A percentile compares a stretch with the other conserved stretches of the same genome.
Conservation (phyloP, 2,329 filamentous ascomycete genomes). For the Cladobotryum protrusum region DNA sequence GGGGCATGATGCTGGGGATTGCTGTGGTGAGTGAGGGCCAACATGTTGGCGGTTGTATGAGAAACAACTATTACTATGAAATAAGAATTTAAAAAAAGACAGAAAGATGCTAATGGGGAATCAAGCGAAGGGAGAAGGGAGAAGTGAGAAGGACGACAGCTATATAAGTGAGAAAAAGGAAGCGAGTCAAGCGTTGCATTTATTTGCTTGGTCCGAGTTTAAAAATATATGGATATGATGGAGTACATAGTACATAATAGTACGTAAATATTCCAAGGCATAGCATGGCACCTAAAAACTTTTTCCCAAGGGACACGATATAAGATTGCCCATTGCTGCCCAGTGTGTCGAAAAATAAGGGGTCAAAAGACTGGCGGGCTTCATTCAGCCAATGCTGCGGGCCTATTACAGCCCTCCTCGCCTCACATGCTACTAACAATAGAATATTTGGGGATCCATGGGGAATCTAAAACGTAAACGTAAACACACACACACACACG, state of each 20-base stretch:
- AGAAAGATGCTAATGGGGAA: not conserved
- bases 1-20: constrained; percentile 27
- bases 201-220: constrained; percentile 2
- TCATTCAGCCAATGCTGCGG: no score
- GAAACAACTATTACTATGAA: not conserved
- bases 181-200: not conserved
- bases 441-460: no score
- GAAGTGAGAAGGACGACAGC: not conserved
- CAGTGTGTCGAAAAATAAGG: constrained; percentile 2
- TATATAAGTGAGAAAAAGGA: not conserved
- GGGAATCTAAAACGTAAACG: no score
- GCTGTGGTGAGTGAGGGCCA: constrained; percentile 26
- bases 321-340: constrained; percentile 3
- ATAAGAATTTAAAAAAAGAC: not conserved
- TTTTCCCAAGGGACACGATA: not conserved
- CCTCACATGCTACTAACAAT: no score
- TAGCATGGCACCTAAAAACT: no score
- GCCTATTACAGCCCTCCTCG: no score
- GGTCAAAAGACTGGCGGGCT: constrained; percentile 2
- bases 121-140: not conserved
- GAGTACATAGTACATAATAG: not conserved
- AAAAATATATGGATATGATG: constrained; percentile 6
- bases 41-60: constrained; percentile 18
- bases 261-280: no score
- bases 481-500: no score